Evolutionary conservation across 2,329 filamentous ascomycete genomes (phyloP).

Genomic region (Plectosphaerella plurivora): DNA sequence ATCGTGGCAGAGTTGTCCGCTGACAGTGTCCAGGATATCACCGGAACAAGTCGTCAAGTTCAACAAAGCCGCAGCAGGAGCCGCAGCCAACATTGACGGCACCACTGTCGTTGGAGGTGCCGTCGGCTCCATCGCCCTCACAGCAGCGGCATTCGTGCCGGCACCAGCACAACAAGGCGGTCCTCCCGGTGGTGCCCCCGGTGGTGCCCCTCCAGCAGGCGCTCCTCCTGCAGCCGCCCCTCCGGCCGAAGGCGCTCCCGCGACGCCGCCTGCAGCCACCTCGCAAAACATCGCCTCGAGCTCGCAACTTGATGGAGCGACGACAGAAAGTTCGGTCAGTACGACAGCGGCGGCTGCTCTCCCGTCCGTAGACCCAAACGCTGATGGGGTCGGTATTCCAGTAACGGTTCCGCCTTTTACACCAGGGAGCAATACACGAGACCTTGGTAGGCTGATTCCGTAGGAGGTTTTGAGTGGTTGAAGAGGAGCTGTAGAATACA

Average conservation of each 20-base stretch:
- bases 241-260: no score
- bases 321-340: not conserved
- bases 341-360: not conserved
- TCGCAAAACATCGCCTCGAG: no score
- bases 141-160: slow-evolving; percentile 20
- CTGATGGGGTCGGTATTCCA: not conserved
- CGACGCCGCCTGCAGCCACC: no score
- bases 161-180: slow-evolving; percentile 11
- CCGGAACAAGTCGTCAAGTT: slow-evolving; percentile 23
- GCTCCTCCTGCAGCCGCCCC: slow-evolving; percentile 5
- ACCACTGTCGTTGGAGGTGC: slow-evolving; percentile 19
- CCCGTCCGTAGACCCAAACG: not conserved
- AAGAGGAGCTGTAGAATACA: no score
- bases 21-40: slow-evolving; percentile 13
- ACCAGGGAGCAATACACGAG: no score
- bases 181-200: not conserved
- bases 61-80: slow-evolving; percentile 15
- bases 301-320: no score
- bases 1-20: not conserved
- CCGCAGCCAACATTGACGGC: slow-evolving; percentile 19
- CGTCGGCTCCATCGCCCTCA: slow-evolving; percentile 21
- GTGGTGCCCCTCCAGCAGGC: slow-evolving; percentile 5
- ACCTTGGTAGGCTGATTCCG: no score
- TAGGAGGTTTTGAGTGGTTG: no score
- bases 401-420: not conserved